Percentiles rank a stretch among this genome's conserved stretches.
phyloP scores from a whole-genome alignment of 2,329 filamentous ascomycete species.

The Rhynchosporium secalis region DNA sequence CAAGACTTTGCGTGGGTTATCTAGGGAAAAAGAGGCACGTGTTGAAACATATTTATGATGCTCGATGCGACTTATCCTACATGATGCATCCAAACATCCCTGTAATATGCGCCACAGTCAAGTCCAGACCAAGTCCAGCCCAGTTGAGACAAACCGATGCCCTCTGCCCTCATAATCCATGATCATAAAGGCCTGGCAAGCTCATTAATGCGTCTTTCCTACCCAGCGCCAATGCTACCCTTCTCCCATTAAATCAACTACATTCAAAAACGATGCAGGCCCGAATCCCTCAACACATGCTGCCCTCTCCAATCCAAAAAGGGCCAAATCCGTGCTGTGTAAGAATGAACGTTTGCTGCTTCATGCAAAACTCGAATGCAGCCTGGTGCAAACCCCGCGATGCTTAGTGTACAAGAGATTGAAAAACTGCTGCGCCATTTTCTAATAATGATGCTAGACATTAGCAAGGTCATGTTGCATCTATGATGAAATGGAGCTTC shows the following conservation, averaged over 20 bases:
- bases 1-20: too few relatives aligned
- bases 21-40: not conserved
- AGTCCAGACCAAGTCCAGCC: constrained; percentile 4
- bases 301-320: not conserved
- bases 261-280: not conserved
- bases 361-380: constrained; percentile 2
- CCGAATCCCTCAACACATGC: not conserved
- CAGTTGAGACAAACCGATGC: not conserved
- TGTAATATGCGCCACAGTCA: constrained; percentile 9
- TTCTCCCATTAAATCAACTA: constrained; percentile 4
- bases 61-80: constrained; percentile 11
- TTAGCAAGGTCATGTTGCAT: constrained; percentile 15
- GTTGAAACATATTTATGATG: constrained; percentile 2
- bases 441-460: not conserved
- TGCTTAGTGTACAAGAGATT: constrained; percentile 18
- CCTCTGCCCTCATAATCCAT: constrained; percentile 8
- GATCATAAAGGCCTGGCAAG: not conserved
- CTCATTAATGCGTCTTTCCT: constrained; percentile 1
- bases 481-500: constrained; percentile 5
- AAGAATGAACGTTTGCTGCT: not conserved
- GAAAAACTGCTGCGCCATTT: constrained; percentile 8
- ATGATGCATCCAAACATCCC: constrained; percentile 18
- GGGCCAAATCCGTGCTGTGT: not conserved
- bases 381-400: constrained; percentile 4
- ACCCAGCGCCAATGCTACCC: constrained; percentile 8